Evolutionary conservation across 176 grass and related monocot genomes (phyloP).

Genomic region (Oropetium thomaeum): DNA sequence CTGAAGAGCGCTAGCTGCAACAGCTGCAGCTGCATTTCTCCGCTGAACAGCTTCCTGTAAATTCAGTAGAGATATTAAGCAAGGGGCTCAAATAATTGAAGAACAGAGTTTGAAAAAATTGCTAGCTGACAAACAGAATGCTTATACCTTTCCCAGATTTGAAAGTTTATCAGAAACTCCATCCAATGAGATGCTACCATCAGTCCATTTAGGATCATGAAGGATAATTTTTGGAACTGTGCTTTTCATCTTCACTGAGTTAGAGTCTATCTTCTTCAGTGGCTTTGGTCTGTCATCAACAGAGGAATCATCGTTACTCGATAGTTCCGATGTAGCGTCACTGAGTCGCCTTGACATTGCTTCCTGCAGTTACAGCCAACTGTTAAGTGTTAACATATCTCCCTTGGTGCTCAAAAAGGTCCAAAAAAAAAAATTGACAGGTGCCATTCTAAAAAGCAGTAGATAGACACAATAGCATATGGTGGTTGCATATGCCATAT

Average conservation of each 20-base stretch:
- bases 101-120: neutral
- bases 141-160: slow-evolving; percentile 61
- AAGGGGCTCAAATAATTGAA: neutral
- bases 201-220: slow-evolving; percentile 88
- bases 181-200: slow-evolving; percentile 62
- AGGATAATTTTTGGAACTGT: slow-evolving; percentile 32
- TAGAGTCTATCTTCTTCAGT: slow-evolving; percentile 48
- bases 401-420: neutral
- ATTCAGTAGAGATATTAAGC: neutral
- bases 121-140: neutral
- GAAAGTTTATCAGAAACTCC: slow-evolving; percentile 52
- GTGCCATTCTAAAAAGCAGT: neutral
- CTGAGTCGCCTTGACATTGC: slow-evolving; percentile 62
- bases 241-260: slow-evolving; percentile 38
- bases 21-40: slow-evolving; percentile 44
- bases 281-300: slow-evolving; percentile 56
- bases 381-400: neutral
- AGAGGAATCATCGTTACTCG: slow-evolving; percentile 49
- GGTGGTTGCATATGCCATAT: neutral
- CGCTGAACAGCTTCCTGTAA: slow-evolving; percentile 54
- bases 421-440: too few relatives aligned
- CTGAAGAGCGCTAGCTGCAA: slow-evolving; percentile 57
- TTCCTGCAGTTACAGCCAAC: slow-evolving; percentile 40
- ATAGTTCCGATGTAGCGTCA: slow-evolving; percentile 45
- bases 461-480: neutral